Base-by-base conservation (phyloP, 1,284 basidiomycete species). In the Puccinia horiana region DNA sequence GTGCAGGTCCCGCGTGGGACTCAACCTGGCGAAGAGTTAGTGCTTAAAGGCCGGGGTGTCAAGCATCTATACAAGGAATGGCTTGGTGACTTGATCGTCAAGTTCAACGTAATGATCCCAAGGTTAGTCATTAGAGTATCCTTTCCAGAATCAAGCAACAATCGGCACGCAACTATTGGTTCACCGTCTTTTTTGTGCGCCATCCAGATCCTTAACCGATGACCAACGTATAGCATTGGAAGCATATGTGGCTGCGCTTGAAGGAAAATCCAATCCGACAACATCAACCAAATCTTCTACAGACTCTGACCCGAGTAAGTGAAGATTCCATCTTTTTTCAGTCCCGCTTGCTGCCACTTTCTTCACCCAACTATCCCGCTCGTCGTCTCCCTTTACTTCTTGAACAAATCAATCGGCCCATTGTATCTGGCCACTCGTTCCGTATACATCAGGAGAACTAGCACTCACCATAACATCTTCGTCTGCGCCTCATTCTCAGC, bases 11-110 rank as follows among this genome's bases (percentile, higher is more conserved):
- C 96, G 69, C 90, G 90, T 49, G 96, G 97, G 67, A 98, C 97
- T 2, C 96, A 99, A 88, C 94, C 93, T 85, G 96, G 95, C 26
- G 95, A 99, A 88, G 95, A 98, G 88, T 96, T 97, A 91, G 93
- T 98, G 20, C 88, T 99, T 85, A 94, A 93, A 88, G 92, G 92
- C 47, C 92, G 94, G 83, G 97, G 97, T 56, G 92, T 98, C 65
- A 77, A 90, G 90, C 84, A 92, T 91, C 85, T 85, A 63, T 84
- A 85, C 83, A 84, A 84, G 82, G 84, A 85, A 35, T 88, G 87
- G 49, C 83, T 87, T 49, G 96, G 96, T 69, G 96, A 99, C 88
- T 88, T 98, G 82, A 93, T 96, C 86, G 94, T 99, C 81, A 91
- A 92, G 72, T 99, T 98, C 88, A 91, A 90, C 73, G 90, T 98